phyloP scores from a whole-genome alignment of 306 rosid genomes.

The Ochetophila trinervis region DNA sequence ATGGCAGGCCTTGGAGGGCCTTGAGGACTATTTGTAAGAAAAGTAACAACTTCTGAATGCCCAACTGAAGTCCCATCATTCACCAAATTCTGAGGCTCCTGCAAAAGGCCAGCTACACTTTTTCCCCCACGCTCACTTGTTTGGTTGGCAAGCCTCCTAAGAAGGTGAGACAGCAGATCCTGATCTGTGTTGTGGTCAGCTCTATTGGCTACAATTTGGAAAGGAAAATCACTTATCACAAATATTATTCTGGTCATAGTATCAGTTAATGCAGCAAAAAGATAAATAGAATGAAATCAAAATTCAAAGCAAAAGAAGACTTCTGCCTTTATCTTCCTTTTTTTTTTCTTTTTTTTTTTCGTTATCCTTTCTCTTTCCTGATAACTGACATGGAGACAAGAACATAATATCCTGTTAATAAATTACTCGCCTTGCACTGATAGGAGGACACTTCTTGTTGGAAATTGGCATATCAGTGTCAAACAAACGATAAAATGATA shows the following conservation, averaged over 20 bases:
- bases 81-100: constrained; percentile 48
- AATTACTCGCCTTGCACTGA: no score
- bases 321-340: no score
- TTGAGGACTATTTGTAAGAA: constrained; percentile 52
- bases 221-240: constrained; percentile 27
- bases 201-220: constrained; percentile 53
- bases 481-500: no score
- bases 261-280: constrained; percentile 14
- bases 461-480: no score
- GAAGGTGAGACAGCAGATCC: constrained; percentile 70
- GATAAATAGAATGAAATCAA: constrained; percentile 13
- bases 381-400: no score
- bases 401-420: no score
- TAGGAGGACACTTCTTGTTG: no score
- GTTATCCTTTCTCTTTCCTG: no score
- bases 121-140: constrained; percentile 47
- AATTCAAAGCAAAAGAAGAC: background rate
- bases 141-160: constrained; percentile 61
- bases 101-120: constrained; percentile 50
- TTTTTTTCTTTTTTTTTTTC: no score
- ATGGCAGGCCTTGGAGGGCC: constrained; percentile 46
- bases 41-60: constrained; percentile 44
- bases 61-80: constrained; percentile 49
- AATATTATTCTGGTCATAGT: background rate
- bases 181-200: constrained; percentile 71